Percentiles rank a stretch among this genome's conserved stretches.
These are phyloP conservation scores for Fusarium nanum DNA, from an alignment of 2,329 filamentous ascomycete genomes.

Conservation along the genomic window DNA sequence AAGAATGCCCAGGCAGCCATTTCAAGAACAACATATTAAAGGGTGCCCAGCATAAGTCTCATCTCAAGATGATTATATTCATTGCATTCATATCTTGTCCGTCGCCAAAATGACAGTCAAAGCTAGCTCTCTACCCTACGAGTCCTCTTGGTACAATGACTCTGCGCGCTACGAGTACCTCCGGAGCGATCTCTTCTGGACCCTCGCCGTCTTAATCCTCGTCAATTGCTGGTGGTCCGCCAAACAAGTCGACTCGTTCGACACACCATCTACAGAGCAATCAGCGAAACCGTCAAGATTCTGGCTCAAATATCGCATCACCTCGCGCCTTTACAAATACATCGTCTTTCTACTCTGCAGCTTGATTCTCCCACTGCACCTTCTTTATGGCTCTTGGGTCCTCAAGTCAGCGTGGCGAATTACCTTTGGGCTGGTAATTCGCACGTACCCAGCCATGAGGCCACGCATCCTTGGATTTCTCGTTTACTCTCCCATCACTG, in stretches of 20 bases:
- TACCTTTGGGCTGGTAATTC: conserved; percentile 1
- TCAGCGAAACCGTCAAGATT: background rate
- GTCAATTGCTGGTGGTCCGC: conserved; percentile 24
- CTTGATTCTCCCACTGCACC: background rate
- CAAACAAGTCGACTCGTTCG: conserved; percentile 8
- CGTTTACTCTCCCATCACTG: conserved; percentile 6
- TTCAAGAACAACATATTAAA: conserved; percentile 1
- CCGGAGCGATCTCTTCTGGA: conserved; percentile 31
- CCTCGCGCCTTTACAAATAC: conserved; percentile 7
- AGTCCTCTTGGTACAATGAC: conserved; percentile 28
- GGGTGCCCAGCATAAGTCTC: background rate
- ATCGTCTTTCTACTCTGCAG: background rate
- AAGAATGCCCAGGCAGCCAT: conserved; percentile 11
- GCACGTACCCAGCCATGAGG: conserved; percentile 19
- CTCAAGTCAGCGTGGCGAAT: conserved; percentile 24
- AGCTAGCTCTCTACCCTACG: background rate
- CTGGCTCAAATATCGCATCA: conserved; percentile 16
- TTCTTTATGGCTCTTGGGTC: conserved; percentile 29
- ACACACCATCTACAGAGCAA: background rate
- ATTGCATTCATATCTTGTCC: too few species aligned
- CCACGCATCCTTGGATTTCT: conserved; percentile 18
- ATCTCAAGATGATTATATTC: background rate
- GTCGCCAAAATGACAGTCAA: background rate
- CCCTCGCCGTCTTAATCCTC: conserved; percentile 11
- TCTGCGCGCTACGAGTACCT: conserved; percentile 24